A percentile compares a stretch with the other conserved stretches of the same genome.
These are phyloP conservation scores for Prunus persica DNA, from an alignment of 306 rosid genomes.

Conservation along the genomic window DNA sequence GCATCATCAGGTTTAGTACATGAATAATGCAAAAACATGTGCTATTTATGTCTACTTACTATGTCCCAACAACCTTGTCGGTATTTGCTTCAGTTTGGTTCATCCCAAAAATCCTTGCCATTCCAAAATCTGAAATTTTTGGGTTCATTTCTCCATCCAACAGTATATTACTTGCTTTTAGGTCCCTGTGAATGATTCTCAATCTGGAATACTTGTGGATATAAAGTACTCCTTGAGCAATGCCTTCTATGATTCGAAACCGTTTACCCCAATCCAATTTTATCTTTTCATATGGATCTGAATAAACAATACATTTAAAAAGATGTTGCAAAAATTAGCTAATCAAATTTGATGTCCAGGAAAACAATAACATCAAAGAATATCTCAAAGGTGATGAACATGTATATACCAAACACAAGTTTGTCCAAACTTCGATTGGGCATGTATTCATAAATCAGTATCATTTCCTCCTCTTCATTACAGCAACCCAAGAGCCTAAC, in stretches of 20 bases:
- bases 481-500: conserved; percentile 48
- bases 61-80: conserved; percentile 19
- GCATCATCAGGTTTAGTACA: not conserved
- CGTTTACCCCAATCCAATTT: conserved; percentile 38
- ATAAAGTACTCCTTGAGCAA: conserved; percentile 20
- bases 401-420: conserved; percentile 38
- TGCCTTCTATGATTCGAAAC: conserved; percentile 26
- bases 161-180: conserved; percentile 28
- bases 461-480: conserved; percentile 36
- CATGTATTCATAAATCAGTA: conserved; percentile 50
- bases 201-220: conserved; percentile 27
- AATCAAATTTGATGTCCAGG: not conserved
- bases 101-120: conserved; percentile 24
- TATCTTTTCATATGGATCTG: not conserved
- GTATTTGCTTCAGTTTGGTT: conserved; percentile 20
- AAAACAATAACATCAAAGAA: not conserved
- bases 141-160: conserved; percentile 20
- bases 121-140: conserved; percentile 26
- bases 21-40: not conserved
- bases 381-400: not conserved
- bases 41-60: conserved; percentile 5
- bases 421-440: conserved; percentile 49
- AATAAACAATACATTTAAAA: too few relatives aligned
- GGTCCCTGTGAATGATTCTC: not conserved
- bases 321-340: not conserved